Evolutionary conservation across 2,329 filamentous ascomycete genomes (phyloP), one percentile per base, ranked within the genome.

Genomic region (Colletotrichum echinochloae): DNA sequence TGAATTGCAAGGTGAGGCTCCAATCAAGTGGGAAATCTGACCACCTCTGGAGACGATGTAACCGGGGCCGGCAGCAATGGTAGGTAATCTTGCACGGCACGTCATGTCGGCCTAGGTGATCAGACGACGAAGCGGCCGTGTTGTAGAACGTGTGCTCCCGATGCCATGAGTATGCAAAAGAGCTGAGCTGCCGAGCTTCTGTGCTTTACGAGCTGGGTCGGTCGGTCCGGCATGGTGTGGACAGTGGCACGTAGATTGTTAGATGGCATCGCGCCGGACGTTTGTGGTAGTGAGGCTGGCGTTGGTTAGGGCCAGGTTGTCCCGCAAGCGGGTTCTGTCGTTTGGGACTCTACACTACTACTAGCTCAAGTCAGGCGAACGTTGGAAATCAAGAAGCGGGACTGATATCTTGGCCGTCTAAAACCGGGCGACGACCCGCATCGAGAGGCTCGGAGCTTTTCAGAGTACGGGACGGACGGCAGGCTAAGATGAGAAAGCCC

Each of bases 381-480:
- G 62, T 66, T 51, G 26, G 23, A 28, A 41, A 37, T n/a, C 41
- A 33, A 56, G 28, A 56, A 26, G 33, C 39, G 28, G 52, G 55
- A 28, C 6, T 9, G 49, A 60, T n/a, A 60, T n/a, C n/a, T n/a
- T n/a, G 39, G 39, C 30, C 26, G 56, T 57, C 56, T 18, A 26
- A 49, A 28, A 23, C 52, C 35, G 30, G 49, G 52, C 56, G 33
- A n/a, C 46, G n/a, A n/a, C n/a, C n/a, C n/a, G 18, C 35, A 56
- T 37, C n/a, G 26, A 35, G 52, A 46, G 23, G 30, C 39, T 33
- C 65, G 55, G 54, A 39, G 52, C 20, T 51, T 44, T 30, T 44
- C 44, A 9, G 44, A 23, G 63, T 49, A 62, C 51, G 57, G 44
- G 59, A 62, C 51, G 57, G 44, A 62, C 60, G 30, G n/a, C 23